Base-by-base conservation (phyloP, 768 basidiomycete species). In the Auricularia sp. region DNA sequence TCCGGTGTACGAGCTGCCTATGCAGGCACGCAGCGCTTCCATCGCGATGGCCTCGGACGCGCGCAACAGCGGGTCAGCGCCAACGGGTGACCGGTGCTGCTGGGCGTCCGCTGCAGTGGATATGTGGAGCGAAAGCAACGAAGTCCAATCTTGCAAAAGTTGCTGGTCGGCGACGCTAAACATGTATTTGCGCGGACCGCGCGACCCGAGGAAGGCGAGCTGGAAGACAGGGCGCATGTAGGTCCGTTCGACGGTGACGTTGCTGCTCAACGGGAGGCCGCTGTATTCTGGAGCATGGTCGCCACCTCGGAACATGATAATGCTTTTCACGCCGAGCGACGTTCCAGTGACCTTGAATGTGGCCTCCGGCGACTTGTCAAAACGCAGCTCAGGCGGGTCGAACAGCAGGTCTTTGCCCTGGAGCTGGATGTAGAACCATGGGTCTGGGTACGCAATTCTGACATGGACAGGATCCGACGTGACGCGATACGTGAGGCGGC, bases 191-290 rank as follows among this genome's bases (percentile, higher is more conserved):
- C 94, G 83, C 75, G 89, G 90, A 36, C 86, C 85, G 37, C 79
- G 72, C 67, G 88, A 84, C 69, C 86, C 86, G 45, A 80, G 67
- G 77, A 98, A 98, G 2, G 93, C 87, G 39, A 98, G 76, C 73
- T 97, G 92, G 81, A 98, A 95, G 0, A 95, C 97, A 73, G 98
- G 90, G 65, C 88, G 85, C 96, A 98, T 98, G 77, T 98, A 98
- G 0, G 92, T 87, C 21, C 94, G 88, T 72, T 96, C 94, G 66
- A 96, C 86, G 24, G 83, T 80, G 70, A 98, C 79, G 4, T 86
- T 80, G 69, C 83, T 87, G 73, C 88, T 92, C 64, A 89, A 78
- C 16, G 94, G 90, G 37, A 98, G 78, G 35, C 90, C 89, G 1
- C 86, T 78, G 73, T 98, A 98, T 64, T 85, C 80, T 56, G 88